phyloP scores from a whole-genome alignment of 2,329 filamentous ascomycete genomes.

The Phialophora chinensis region DNA sequence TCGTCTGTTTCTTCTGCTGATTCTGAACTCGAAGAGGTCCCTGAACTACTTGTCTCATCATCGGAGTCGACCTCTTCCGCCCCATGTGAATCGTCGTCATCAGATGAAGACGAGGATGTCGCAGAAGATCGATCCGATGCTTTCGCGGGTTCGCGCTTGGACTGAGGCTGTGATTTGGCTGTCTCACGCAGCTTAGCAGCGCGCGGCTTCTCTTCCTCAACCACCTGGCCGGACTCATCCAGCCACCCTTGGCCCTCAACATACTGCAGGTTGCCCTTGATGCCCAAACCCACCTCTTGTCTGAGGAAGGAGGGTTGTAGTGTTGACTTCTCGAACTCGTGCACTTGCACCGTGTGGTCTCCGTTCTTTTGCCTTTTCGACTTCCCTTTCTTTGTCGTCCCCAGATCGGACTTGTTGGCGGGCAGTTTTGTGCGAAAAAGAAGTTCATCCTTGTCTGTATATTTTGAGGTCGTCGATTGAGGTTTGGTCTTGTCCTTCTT shows the following conservation, averaged over 20 bases:
- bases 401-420: constrained; percentile 54
- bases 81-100: constrained; percentile 43
- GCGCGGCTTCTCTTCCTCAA: constrained; percentile 58
- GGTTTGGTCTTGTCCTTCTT: constrained; percentile 56
- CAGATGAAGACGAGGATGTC: constrained; percentile 36
- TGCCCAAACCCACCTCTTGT: constrained; percentile 52
- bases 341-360: constrained; percentile 78
- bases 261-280: constrained; percentile 66
- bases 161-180: constrained; percentile 39
- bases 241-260: constrained; percentile 90
- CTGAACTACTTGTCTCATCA: constrained; percentile 40
- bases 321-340: constrained; percentile 86
- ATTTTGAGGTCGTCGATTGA: constrained; percentile 72
- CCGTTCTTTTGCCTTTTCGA: constrained; percentile 63
- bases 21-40: constrained; percentile 36
- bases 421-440: constrained; percentile 81
- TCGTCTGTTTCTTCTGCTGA: constrained; percentile 28
- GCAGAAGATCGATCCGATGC: background rate
- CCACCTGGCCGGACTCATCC: constrained; percentile 74
- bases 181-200: constrained; percentile 29
- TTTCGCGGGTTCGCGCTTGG: background rate
- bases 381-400: constrained; percentile 45
- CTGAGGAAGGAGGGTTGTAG: constrained; percentile 85
- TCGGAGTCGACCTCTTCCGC: constrained; percentile 44
- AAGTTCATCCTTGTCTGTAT: constrained; percentile 79